A percentile compares a stretch with the other conserved stretches of the same genome.
Conservation (phyloP, 2,329 filamentous ascomycete species). For the Pyricularia grisea region DNA sequence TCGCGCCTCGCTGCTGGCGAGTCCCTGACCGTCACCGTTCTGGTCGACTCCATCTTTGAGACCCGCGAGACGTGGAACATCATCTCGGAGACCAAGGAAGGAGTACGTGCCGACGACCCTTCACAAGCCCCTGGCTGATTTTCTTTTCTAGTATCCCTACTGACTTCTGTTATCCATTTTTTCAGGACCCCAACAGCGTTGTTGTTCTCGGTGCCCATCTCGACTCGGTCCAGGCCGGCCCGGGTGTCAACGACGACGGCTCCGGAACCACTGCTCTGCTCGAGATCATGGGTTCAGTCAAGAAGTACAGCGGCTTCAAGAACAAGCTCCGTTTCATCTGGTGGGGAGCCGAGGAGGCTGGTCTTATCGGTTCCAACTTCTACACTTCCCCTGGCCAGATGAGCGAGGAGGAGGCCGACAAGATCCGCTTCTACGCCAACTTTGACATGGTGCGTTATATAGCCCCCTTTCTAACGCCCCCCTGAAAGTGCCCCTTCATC, state of each 20-base stretch:
- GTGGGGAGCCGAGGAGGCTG: conserved; percentile 49
- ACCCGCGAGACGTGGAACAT: conserved; percentile 31
- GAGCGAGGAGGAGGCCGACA: conserved; percentile 31
- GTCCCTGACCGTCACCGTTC: conserved; percentile 18
- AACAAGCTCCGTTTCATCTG: conserved; percentile 50
- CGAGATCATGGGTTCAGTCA: conserved; percentile 47
- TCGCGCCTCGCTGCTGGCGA: conserved; percentile 22
- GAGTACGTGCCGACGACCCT: conserved; percentile 9
- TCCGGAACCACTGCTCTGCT: conserved; percentile 50
- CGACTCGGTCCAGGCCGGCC: conserved; percentile 38
- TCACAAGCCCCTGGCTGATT: not conserved
- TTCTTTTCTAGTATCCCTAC: not conserved
- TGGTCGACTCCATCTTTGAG: conserved; percentile 27
- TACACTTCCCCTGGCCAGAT: conserved; percentile 35
- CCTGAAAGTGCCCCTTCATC: too few species aligned
- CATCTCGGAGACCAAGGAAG: conserved; percentile 33
- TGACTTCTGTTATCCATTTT: not conserved
- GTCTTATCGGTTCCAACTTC: conserved; percentile 45
- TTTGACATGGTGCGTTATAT: conserved; percentile 39
- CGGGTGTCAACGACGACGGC: conserved; percentile 59
- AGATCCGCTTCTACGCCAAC: conserved; percentile 46
- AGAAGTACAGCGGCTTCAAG: conserved; percentile 42
- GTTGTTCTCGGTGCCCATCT: conserved; percentile 33
- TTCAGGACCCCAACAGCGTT: conserved; percentile 26
- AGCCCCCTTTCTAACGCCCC: too few species aligned